Conservation (phyloP, 2,329 filamentous ascomycete genomes). For the Colletotrichum lupini region DNA sequence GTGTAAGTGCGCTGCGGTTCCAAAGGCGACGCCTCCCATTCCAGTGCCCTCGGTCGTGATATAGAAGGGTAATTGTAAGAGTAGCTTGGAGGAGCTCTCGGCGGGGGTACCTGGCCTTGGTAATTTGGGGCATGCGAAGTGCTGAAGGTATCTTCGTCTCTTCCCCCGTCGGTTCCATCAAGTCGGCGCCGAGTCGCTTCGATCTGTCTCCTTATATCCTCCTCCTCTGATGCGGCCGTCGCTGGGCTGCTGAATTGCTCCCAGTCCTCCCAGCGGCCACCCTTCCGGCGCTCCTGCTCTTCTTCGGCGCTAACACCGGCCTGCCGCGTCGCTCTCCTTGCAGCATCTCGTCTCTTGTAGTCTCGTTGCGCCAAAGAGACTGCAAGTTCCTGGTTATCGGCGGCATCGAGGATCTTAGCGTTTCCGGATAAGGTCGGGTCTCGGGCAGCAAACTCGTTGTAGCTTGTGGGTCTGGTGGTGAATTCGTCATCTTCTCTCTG, state of each 20-base stretch:
- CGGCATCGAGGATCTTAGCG: constrained; percentile 73
- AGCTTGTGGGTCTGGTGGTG: constrained; percentile 44
- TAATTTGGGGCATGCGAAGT: constrained; percentile 39
- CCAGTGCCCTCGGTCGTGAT: constrained; percentile 59
- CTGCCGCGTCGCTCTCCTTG: constrained; percentile 66
- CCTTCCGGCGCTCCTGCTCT: constrained; percentile 63
- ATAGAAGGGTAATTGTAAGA: constrained; percentile 69
- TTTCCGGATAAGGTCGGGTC: constrained; percentile 71
- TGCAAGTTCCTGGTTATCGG: constrained; percentile 79
- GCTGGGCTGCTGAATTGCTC: constrained; percentile 37
- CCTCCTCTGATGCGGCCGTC: constrained; percentile 50
- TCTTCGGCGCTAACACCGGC: constrained; percentile 68
- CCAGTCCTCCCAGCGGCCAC: constrained; percentile 57
- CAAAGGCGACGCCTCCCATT: constrained; percentile 50
- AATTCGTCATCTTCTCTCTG: constrained; percentile 39
- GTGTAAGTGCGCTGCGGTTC: constrained; percentile 25
- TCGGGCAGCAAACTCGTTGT: constrained; percentile 60
- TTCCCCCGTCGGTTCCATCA: constrained; percentile 47
- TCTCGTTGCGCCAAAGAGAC: constrained; percentile 81
- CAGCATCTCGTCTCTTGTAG: constrained; percentile 73
- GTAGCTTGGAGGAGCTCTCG: constrained; percentile 25
- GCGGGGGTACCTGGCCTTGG: constrained; percentile 37
- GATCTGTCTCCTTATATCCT: constrained; percentile 62
- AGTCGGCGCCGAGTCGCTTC: constrained; percentile 61
- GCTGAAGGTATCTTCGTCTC: constrained; percentile 34